Percentiles rank a stretch among this genome's conserved stretches.
These are phyloP conservation scores for Fomitopsis pulvina DNA, from an alignment of 768 basidiomycete genomes.

Conservation along the genomic window DNA sequence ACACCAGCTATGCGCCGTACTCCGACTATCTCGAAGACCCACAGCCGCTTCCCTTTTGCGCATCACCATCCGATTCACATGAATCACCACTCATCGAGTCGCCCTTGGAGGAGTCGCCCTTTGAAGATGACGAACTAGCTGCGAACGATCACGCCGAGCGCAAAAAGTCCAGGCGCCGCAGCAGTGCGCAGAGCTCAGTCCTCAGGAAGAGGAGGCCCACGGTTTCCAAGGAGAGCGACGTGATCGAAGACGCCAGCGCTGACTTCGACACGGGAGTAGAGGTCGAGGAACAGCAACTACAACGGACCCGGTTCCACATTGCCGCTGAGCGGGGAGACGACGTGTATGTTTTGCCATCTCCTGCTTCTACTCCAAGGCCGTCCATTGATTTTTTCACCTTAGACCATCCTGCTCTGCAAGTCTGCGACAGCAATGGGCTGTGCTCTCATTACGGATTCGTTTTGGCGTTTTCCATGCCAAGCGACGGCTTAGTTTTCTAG, in stretches of 20 bases:
- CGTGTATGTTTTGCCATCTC: conserved; percentile 11
- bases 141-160: conserved; percentile 6
- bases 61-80: conserved; percentile 18
- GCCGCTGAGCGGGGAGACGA: conserved; percentile 3
- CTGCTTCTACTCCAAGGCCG: neutral
- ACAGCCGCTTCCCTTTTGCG: conserved; percentile 5
- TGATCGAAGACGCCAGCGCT: neutral
- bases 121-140: neutral
- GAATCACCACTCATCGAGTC: conserved; percentile 15
- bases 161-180: conserved; percentile 3
- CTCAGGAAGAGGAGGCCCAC: conserved; percentile 3
- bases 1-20: conserved; percentile 9
- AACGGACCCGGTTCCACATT: neutral
- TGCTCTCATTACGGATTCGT: conserved; percentile 45
- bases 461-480: conserved; percentile 53
- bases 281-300: conserved; percentile 5
- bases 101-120: conserved; percentile 12
- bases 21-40: conserved; percentile 15
- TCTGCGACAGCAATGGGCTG: conserved; percentile 56
- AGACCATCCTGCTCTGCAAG: conserved; percentile 54
- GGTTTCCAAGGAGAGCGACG: conserved; percentile 7
- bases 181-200: conserved; percentile 1
- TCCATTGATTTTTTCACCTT: conserved; percentile 1
- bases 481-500: conserved; percentile 21
- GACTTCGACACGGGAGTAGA: conserved; percentile 4